Base-by-base conservation (phyloP, 2,329 filamentous ascomycete genomes). In the Achaetomium macrosporum region DNA sequence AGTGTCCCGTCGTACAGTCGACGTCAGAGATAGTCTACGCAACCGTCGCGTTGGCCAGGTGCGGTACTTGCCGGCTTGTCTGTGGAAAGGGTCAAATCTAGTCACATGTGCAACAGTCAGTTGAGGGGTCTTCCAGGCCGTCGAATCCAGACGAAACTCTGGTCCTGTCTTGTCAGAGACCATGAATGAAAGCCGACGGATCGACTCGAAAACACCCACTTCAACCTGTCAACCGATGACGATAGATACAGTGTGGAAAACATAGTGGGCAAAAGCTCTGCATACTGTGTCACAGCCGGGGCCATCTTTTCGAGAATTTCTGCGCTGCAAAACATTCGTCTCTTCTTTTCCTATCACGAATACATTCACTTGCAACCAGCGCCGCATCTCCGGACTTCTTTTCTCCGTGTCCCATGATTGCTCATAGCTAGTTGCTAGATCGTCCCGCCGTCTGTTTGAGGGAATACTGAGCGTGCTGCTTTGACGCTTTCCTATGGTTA, bases 401-500 rank as follows among this genome's bases (percentile, higher is more conserved):
- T 46, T 55, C 48, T 16, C 56, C 53, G 52, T 61, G 53, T 58
- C 58, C 58, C 51, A 30, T 48, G 57, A 61, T 60, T 59, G 54
- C 54, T 62, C 55, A 50, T 53, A 44, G 55, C 60, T 58, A 51
- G 60, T 62, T 63, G 58, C 60, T 36, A 63, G 59, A 63, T 56
- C n/a, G 53, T 37, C 33, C 19, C 50, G 59, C 59, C 60, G 57
- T 58, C 35, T 37, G 60, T 63, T 63, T 63, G 60, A 63, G 60
- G 60, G 60, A 60, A 54, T 59, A 48, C 58, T 19, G 59, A 61
- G 60, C 59, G 42, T 37, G 20, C 51, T 33, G 61, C 62, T 36
- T 19, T 64, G 63, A 65, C 46, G 61, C 53, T 60, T 59, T 64
- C 63, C 61, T 51, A 65, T 65, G 63, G 58, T 61, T 57, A 57